Base-by-base conservation (phyloP, 371 early-diverging fungal species). In the Lichtheimia corymbifera region DNA sequence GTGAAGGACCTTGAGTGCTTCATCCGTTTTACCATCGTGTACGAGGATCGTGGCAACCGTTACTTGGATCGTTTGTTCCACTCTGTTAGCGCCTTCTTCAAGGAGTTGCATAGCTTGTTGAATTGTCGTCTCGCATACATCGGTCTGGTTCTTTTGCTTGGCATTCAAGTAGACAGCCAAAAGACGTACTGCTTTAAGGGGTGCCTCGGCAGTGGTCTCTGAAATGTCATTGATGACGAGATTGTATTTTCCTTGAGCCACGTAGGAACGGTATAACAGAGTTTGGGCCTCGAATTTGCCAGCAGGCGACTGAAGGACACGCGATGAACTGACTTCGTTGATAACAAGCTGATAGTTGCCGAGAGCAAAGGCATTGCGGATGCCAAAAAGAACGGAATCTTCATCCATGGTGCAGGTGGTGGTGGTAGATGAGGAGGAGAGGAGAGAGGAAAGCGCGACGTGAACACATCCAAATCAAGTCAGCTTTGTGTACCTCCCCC, bases 331-430 rank as follows among this genome's bases (percentile, higher is more conserved):
- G 44, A 84, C 83, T 74, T 88, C 87, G 70, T 89, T 89, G 63
- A 91, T 84, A 12, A 88, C 87, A 44, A 80, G 77, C 64, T 88
- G 88, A 63, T 77, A 88, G 53, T 83, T 79, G 54, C 90, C 90
- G 45, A 89, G 73, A 55, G 86, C 81, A 72, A 88, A 90, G n/a
- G 80, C 73, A 68, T 88, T 89, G 53, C 85, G 82, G 47, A 91
- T 73, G 40, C 82, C 76, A 58, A 86, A 85, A 24, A 88, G 77
- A 59, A 88, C 83, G 62, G 88, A 88, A 64, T 80, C 80, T 68
- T 74, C 75, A 57, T 78, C 80, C 78, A 77, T 80, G 27, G 58
- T 68, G 44, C 45, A 53, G 44, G 35, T 11, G 11, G 35, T 35
- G 6, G 6, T 35, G 27, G 53, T 57, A 63, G 57, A 57, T 58